phyloP scores from a whole-genome alignment of 495 filamentous ascomycete genomes.

The Aspergillus bertholletiae region DNA sequence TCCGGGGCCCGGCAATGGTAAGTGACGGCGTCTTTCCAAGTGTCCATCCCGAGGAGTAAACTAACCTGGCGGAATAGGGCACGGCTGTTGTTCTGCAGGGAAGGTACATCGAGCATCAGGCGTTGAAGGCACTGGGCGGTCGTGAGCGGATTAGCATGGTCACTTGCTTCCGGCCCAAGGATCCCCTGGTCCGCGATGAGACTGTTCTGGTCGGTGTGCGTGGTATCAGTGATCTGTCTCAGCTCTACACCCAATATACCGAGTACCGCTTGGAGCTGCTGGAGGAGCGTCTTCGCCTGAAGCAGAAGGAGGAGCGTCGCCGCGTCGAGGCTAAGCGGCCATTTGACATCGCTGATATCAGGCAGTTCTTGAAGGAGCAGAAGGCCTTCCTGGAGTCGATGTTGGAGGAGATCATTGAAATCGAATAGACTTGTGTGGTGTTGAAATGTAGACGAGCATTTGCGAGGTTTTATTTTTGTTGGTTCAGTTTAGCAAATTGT shows the following conservation, averaged over 20 bases:
- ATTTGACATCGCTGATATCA: neutral
- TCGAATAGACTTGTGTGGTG: too few relatives aligned
- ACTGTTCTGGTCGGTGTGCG: constrained; percentile 61
- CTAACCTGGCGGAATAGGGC: too few relatives aligned
- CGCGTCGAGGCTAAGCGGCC: constrained; percentile 23
- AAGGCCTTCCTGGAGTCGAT: neutral
- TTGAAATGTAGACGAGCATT: too few relatives aligned
- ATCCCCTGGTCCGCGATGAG: constrained; percentile 56
- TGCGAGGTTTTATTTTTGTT: too few relatives aligned
- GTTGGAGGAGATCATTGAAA: neutral
- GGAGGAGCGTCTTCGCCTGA: constrained; percentile 46
- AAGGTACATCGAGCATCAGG: constrained; percentile 68
- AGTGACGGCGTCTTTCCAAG: too few relatives aligned
- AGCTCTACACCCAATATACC: constrained; percentile 64
- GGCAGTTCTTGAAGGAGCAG: neutral
- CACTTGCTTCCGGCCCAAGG: constrained; percentile 63
- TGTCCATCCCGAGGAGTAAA: too few relatives aligned
- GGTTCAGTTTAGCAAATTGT: too few relatives aligned
- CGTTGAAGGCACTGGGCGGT: constrained; percentile 57
- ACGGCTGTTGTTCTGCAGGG: constrained; percentile 68
- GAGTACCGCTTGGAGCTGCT: constrained; percentile 69
- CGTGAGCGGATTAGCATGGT: constrained; percentile 72
- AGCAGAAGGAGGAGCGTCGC: constrained; percentile 20
- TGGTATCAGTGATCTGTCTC: constrained; percentile 57
- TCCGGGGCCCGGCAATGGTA: constrained; percentile 65